These are phyloP conservation scores for Sphaceloma murrayae DNA, from an alignment of 2,329 filamentous ascomycete genomes.

Conservation along the genomic window DNA sequence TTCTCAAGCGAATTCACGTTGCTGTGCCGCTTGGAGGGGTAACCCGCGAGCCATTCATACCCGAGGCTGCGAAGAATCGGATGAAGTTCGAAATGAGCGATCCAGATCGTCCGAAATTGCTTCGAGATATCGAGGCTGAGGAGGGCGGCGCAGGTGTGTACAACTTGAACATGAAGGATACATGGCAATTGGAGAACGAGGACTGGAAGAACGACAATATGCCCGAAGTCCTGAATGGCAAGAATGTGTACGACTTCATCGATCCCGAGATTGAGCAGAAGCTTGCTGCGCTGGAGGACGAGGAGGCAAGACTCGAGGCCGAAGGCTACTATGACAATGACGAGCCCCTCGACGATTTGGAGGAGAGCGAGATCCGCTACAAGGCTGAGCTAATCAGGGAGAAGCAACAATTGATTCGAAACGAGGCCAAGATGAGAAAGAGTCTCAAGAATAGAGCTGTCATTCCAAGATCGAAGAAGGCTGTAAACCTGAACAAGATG, in stretches of 20 bases:
- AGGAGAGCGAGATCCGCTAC: conserved; percentile 76
- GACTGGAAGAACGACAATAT: conserved; percentile 97
- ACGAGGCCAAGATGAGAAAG: conserved; percentile 92
- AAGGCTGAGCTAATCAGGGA: conserved; percentile 94
- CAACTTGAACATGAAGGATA: conserved; percentile 81
- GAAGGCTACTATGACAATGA: conserved; percentile 87
- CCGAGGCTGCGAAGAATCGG: conserved; percentile 67
- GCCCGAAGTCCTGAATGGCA: conserved; percentile 86
- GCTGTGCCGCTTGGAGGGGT: conserved; percentile 82
- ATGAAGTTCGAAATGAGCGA: conserved; percentile 89
- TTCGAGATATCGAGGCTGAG: conserved; percentile 80
- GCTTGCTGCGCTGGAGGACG: conserved; percentile 81
- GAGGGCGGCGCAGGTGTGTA: conserved; percentile 93
- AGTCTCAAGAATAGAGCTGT: conserved; percentile 92
- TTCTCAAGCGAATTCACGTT: conserved; percentile 91
- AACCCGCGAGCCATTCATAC: conserved; percentile 73
- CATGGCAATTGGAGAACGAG: conserved; percentile 76
- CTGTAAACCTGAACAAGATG: conserved; percentile 79
- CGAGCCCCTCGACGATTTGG: conserved; percentile 71
- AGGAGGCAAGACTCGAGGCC: conserved; percentile 84
- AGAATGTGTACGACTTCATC: conserved; percentile 95
- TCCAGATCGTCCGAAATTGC: conserved; percentile 69
- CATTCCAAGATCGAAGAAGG: conserved; percentile 72
- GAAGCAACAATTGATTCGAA: conserved; percentile 84
- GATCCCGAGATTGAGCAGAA: conserved; percentile 95